phyloP scores from a whole-genome alignment of 169 alveolate genomes.

The Cryptosporidium parvum region DNA sequence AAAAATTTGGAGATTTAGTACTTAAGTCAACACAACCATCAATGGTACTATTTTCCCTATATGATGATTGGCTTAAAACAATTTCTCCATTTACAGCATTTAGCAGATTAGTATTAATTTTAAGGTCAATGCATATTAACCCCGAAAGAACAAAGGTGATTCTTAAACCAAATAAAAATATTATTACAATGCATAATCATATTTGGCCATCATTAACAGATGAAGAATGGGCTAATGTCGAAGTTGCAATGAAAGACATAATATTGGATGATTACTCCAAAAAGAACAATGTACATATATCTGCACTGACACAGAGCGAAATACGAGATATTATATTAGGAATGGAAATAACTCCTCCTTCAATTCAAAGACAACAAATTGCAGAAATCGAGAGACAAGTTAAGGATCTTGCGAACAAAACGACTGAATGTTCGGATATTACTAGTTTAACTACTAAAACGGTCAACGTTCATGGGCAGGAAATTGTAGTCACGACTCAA shows the following conservation, averaged over 20 bases:
- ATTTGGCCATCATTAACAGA: constrained; percentile 99
- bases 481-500: constrained; percentile 95
- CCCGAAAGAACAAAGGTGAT: constrained; percentile 98
- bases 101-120: constrained; percentile 94
- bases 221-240: constrained; percentile 99
- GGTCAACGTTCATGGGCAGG: constrained; percentile 97
- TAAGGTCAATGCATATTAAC: constrained; percentile 98
- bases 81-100: constrained; percentile 98
- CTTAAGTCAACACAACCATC: constrained; percentile 99
- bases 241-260: constrained; percentile 97
- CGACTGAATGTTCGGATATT: constrained; percentile 83
- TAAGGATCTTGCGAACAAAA: constrained; percentile 82
- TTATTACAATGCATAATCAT: constrained; percentile 99
- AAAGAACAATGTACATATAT: constrained; percentile 98
- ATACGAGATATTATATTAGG: constrained; percentile 99
- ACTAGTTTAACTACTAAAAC: constrained; percentile 94
- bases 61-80: constrained; percentile 99
- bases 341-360: constrained; percentile 99
- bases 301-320: constrained; percentile 98
- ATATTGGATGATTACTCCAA: constrained; percentile 99
- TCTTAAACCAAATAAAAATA: constrained; percentile 95
- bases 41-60: constrained; percentile 98
- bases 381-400: constrained; percentile 93
- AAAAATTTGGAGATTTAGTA: constrained; percentile 99
- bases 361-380: constrained; percentile 94